Evolutionary conservation across 179 eudicot genomes (phyloP).

Genomic region (Gypsophila paniculata): DNA sequence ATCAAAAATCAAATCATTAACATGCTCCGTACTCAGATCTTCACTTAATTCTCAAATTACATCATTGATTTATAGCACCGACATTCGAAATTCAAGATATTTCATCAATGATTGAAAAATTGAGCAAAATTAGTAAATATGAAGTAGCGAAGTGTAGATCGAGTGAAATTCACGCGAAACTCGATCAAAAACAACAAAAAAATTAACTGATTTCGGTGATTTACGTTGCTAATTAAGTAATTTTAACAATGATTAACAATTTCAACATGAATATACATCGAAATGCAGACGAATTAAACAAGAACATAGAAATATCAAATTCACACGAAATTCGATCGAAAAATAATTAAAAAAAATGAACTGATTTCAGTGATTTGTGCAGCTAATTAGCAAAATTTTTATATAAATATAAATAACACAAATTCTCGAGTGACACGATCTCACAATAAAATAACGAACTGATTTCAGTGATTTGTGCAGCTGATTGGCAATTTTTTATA

Average conservation of each 20-base stretch:
- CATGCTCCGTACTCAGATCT: neutral
- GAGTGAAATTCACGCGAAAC: constrained; percentile 8
- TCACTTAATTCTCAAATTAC: neutral
- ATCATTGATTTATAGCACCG: neutral
- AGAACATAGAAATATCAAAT: neutral
- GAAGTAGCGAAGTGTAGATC: constrained; percentile 15
- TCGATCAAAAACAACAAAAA: neutral
- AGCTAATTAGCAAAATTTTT: too few species aligned
- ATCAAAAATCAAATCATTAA: neutral
- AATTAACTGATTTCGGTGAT: neutral
- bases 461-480: too few species aligned
- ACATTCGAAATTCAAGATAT: neutral
- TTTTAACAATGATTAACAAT: too few species aligned
- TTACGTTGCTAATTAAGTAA: too few species aligned
- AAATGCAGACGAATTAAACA: constrained; percentile 8
- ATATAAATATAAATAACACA: too few species aligned
- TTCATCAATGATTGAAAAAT: neutral
- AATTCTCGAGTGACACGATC: too few species aligned
- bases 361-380: too few species aligned
- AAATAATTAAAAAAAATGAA: too few species aligned
- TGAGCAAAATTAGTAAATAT: constrained; percentile 21
- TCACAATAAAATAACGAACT: too few species aligned
- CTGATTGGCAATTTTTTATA: too few species aligned
- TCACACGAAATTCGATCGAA: too few species aligned
- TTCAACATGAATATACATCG: too few species aligned